Percentiles rank a stretch among this genome's conserved stretches.
These are phyloP conservation scores for Striga asiatica DNA, from an alignment of 257 asterid genomes.

Conservation along the genomic window DNA sequence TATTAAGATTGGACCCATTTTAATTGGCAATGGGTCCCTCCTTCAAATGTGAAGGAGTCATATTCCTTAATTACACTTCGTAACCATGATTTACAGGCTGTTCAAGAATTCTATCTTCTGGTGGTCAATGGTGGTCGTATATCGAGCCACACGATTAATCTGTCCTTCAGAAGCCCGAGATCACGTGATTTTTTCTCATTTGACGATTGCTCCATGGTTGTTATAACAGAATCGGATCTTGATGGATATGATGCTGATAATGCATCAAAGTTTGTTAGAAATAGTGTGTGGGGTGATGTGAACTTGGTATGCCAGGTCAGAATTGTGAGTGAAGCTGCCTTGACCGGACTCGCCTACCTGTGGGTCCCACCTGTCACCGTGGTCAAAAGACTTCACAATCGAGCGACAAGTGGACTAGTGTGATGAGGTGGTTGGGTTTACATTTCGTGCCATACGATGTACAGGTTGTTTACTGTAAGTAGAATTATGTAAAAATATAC, in stretches of 20 bases:
- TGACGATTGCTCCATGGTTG: constrained; percentile 49
- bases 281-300: constrained; percentile 32
- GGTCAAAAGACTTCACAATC: constrained; percentile 18
- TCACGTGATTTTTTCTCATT: constrained; percentile 26
- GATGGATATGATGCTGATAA: constrained; percentile 32
- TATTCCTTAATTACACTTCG: neutral
- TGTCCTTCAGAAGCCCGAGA: constrained; percentile 18
- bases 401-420: constrained; percentile 16
- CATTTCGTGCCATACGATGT: constrained; percentile 27
- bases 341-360: constrained; percentile 39
- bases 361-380: constrained; percentile 32
- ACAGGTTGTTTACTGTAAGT: constrained; percentile 14
- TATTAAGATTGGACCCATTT: too few relatives aligned
- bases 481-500: neutral
- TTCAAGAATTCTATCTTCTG: constrained; percentile 31
- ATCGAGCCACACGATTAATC: constrained; percentile 10
- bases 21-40: too few relatives aligned
- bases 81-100: constrained; percentile 30
- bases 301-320: constrained; percentile 40
- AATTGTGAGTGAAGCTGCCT: constrained; percentile 41
- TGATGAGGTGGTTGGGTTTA: constrained; percentile 25
- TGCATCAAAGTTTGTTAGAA: constrained; percentile 16
- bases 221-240: constrained; percentile 42
- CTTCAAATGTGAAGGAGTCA: too few relatives aligned
- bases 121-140: constrained; percentile 16